Base-by-base conservation (phyloP, 2,329 filamentous ascomycete genomes). In the Alternaria viburni region DNA sequence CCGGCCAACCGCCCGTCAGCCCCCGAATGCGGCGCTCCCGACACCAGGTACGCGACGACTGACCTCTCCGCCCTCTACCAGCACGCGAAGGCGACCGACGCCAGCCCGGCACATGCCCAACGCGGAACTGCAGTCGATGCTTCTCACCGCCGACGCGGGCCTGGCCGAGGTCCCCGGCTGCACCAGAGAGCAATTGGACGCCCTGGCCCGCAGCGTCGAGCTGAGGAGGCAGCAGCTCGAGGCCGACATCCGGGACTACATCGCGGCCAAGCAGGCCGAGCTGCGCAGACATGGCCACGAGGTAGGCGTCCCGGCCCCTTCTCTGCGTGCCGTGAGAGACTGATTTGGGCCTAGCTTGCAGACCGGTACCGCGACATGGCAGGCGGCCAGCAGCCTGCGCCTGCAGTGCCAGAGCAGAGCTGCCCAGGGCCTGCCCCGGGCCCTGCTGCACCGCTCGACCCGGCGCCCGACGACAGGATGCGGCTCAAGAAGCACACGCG, bases 401-500 rank as follows among this genome's bases (percentile, higher is more conserved):
- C 66, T 54, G 65, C 66, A 36, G 56, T 52, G 30, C 32, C 66
- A 36, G 56, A 55, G 30, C 32, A 51, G 45, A 25, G 44, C 21
- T 36, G 25, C 36, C 45, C 41, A 11, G 55, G 57, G 50, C 47
- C 56, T 59, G 59, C 59, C 46, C 56, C 61, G 23, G 54, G 51
- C 64, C 49, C 19, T 25, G 51, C 50, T 41, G 25, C 57, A 23
- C 25, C 64, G 47, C 59, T 67, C 49, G 64, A 74, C 43, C 51
- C 59, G 9, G 54, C 61, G 51, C 66, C 69, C 15, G 67, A 69
- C 46, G 74, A 78, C 52, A 70, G 68, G 59, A 69, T 67, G 59
- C 77, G 75, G 70, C 73, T 70, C 41, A 74, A 71, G 52, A 79
- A 78, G 69, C 74, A 77, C 69, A 74, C 72, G 54, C 74, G 75